Base-by-base conservation (phyloP, 768 basidiomycete species). In the Hydnum rufescens region DNA sequence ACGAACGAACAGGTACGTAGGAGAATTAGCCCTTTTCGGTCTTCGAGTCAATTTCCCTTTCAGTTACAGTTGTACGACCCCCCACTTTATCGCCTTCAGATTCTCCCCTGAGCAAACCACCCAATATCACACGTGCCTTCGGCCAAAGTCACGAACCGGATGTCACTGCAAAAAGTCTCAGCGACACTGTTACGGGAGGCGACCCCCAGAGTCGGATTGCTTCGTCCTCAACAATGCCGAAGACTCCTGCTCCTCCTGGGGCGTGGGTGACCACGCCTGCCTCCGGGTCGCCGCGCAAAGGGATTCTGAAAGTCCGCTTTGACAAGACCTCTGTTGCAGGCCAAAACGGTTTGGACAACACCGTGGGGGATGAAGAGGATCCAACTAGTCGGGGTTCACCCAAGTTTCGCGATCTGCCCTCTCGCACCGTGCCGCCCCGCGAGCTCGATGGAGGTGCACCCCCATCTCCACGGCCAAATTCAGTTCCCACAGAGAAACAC, bases 251-350 rank as follows among this genome's bases (percentile, higher is more conserved):
- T 16, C 25, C 25, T 26, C 44, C 44, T 47, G 44, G 44, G 13
- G 44, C 13, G 8, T 47, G 44, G 44, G 25, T 8, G 13, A 13
- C 13, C 26, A 13, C 44, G 44, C 13, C 13, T 47, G 44, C 13
- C 13, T 13, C 8, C 44, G 26, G 8, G 8, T 47, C 44, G 44
- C 26, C 26, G 26, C 44, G 44, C 13, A 47, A 47, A 25, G 44
- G 44, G 44, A 47, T 47, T 13, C 26, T 47, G 13, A 47, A 47
- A 28, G 44, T 47, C 26, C 44, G 44, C 8, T 47, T 47, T 47
- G 44, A 47, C 25, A 25, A 47, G 26, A 13, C 44, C 1, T 39
- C 36, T 13, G 13, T 39, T 39, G 22, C 1, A 13, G 22, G 36
- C 36, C 22, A 13, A 13, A 22, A 13, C 36, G 22, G 13, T 13